These are phyloP conservation scores for Angophora floribunda DNA, from an alignment of 345 rosid genomes.

Conservation along the genomic window DNA sequence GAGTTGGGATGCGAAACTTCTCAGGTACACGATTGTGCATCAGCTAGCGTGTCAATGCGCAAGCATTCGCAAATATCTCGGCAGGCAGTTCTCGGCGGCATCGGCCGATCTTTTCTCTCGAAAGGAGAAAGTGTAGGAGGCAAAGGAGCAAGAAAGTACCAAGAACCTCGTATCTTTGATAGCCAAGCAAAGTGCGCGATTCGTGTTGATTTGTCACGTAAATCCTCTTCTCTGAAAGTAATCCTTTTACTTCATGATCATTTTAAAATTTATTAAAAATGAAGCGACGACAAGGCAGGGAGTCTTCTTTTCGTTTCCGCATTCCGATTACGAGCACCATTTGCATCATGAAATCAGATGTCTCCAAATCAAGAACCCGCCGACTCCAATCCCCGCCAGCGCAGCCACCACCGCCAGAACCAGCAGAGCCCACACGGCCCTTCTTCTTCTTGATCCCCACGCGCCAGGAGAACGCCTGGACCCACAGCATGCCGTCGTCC, in stretches of 20 bases:
- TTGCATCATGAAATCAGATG: not conserved
- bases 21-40: not conserved
- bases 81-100: too few species aligned
- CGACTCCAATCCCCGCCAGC: not conserved
- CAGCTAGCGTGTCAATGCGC: not conserved
- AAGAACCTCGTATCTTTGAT: not conserved
- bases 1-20: not conserved
- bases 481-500: not conserved
- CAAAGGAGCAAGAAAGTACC: not conserved
- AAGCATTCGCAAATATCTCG: not conserved
- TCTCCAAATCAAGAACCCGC: not conserved
- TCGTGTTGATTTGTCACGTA: not conserved
- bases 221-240: not conserved
- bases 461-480: not conserved
- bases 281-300: not conserved
- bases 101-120: not conserved
- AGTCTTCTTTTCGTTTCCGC: not conserved
- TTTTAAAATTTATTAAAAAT: not conserved
- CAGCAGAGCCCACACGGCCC: not conserved
- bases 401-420: not conserved
- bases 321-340: not conserved
- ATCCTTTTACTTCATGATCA: not conserved
- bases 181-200: not conserved
- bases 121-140: not conserved
- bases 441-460: not conserved